These are phyloP conservation scores for Pharus latifolius DNA, from an alignment of 176 grass and related monocot genomes.

Conservation along the genomic window DNA sequence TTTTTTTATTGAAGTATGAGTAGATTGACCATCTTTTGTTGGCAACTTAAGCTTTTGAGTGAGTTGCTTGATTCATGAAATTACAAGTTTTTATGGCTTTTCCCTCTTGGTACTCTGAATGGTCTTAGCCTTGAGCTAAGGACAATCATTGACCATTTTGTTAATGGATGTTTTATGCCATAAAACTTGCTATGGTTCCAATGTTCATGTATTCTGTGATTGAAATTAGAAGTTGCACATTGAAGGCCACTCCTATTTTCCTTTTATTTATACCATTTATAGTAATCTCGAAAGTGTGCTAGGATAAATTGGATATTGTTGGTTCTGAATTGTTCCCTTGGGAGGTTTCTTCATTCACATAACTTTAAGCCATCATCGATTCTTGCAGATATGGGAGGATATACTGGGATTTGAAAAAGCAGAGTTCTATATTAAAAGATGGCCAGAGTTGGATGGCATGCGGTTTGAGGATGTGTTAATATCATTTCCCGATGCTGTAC, in stretches of 20 bases:
- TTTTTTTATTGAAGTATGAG: no score
- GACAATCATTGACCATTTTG: no score
- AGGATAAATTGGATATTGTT: no score
- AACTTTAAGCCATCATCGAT: neutral
- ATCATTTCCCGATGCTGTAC: slow-evolving; percentile 93
- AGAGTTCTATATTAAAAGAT: slow-evolving; percentile 94
- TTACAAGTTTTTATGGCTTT: no score
- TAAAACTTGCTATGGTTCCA: neutral
- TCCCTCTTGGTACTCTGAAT: no score
- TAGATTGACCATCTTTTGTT: no score
- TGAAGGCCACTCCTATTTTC: neutral
- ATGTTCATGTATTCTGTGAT: neutral
- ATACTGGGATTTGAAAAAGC: slow-evolving; percentile 99
- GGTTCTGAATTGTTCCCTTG: neutral
- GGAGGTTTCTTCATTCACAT: neutral
- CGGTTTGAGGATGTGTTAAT: slow-evolving; percentile 79
- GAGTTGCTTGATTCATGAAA: no score
- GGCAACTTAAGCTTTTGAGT: no score
- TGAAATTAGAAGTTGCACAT: neutral
- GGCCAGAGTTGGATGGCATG: slow-evolving; percentile 87
- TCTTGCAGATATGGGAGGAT: slow-evolving; percentile 98
- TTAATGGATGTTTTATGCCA: no score
- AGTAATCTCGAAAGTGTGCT: no score
- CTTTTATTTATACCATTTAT: no score
- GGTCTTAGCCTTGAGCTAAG: no score